These are phyloP conservation scores for Kwoniella shivajii DNA, from an alignment of 1,284 basidiomycete genomes.

Conservation along the genomic window DNA sequence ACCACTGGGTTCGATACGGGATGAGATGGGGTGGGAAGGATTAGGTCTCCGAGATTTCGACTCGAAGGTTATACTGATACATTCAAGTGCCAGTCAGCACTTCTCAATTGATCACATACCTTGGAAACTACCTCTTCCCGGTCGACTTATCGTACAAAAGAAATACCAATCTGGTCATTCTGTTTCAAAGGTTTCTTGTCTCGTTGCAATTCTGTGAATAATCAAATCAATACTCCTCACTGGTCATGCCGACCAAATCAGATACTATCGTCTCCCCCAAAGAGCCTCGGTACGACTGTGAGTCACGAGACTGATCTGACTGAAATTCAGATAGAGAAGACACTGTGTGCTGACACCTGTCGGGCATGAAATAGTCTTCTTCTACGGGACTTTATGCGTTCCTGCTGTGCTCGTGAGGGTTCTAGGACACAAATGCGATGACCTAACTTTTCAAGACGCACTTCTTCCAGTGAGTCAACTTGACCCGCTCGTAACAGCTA, in stretches of 20 bases:
- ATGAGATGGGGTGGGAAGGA: neutral
- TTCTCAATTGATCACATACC: too few relatives aligned
- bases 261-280: constrained; percentile 10
- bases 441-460: constrained; percentile 64
- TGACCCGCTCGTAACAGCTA: neutral
- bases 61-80: too few relatives aligned
- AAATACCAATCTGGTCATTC: too few relatives aligned
- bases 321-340: too few relatives aligned
- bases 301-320: neutral
- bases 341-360: too few relatives aligned
- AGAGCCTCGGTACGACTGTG: constrained; percentile 18
- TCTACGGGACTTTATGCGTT: constrained; percentile 82
- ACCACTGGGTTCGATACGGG: neutral
- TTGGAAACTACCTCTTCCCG: too few relatives aligned
- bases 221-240: too few relatives aligned
- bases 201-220: too few relatives aligned
- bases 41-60: too few relatives aligned
- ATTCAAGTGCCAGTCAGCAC: too few relatives aligned
- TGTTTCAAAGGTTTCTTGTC: too few relatives aligned
- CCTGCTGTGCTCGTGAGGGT: constrained; percentile 68
- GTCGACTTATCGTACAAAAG: too few relatives aligned
- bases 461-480: constrained; percentile 58
- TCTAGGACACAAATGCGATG: constrained; percentile 62
- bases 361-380: constrained; percentile 66
- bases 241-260: constrained; percentile 8